Evolutionary conservation across 352 stramenopile species (phyloP).

Genomic region (Halophytophthora polymorphica): DNA sequence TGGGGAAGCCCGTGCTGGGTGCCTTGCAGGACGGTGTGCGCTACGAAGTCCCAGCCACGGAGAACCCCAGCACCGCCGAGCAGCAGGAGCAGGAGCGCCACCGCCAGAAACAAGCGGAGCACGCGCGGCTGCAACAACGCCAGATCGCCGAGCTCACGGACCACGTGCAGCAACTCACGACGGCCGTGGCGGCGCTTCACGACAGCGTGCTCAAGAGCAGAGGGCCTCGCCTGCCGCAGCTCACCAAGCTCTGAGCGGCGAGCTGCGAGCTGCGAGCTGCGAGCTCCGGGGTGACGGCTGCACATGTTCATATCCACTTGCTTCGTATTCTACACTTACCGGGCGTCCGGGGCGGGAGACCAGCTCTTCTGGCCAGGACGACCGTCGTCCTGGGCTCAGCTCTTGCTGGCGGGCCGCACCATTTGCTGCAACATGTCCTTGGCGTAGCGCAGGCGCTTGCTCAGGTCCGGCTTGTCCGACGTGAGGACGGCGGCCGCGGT

Average conservation of each 20-base stretch:
- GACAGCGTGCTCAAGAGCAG: constrained; percentile 16
- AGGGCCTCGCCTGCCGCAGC: constrained; percentile 11
- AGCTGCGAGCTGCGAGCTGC: no score
- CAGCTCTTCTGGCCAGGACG: no score
- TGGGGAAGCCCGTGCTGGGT: constrained; percentile 22
- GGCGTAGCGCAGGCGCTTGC: constrained; percentile 88
- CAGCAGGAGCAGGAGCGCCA: constrained; percentile 9
- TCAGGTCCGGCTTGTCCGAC: constrained; percentile 56
- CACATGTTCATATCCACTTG: not conserved
- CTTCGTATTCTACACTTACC: not conserved
- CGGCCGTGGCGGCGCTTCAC: constrained; percentile 33
- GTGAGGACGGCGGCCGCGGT: constrained; percentile 56
- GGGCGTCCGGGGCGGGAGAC: no score
- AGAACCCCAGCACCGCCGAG: constrained; percentile 19
- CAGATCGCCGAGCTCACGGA: constrained; percentile 33
- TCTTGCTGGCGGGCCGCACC: constrained; percentile 26
- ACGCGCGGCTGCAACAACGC: constrained; percentile 15
- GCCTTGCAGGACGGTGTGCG: constrained; percentile 50
- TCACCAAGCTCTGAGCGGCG: no score
- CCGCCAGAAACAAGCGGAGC: constrained; percentile 10
- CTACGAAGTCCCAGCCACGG: constrained; percentile 50
- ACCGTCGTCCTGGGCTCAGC: no score
- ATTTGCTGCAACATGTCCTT: constrained; percentile 98
- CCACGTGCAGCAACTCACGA: constrained; percentile 45
- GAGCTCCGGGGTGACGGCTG: no score